Conservation (phyloP, 495 filamentous ascomycete species). For the Podospora anserina region DNA sequence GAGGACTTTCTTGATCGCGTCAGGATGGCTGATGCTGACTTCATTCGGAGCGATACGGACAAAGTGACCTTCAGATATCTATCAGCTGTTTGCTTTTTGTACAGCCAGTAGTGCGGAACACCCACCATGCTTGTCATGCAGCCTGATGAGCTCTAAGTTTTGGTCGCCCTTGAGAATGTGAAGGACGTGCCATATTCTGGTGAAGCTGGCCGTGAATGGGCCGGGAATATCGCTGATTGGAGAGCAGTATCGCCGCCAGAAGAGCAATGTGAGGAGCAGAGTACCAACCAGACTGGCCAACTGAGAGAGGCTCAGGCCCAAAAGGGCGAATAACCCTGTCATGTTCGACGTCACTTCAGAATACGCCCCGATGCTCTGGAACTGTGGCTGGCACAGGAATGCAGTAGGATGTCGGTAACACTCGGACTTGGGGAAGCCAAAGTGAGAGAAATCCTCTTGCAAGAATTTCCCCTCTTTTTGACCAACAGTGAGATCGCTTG, state of each 20-base stretch:
- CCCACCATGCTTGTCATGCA: conserved; percentile 41
- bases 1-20: conserved; percentile 37
- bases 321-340: not conserved
- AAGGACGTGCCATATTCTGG: conserved; percentile 41
- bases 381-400: too few relatives aligned
- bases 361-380: too few relatives aligned
- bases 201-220: conserved; percentile 42
- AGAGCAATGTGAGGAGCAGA: conserved; percentile 11
- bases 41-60: conserved; percentile 51
- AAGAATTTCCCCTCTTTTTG: too few relatives aligned
- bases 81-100: too few relatives aligned
- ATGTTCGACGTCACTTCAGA: too few relatives aligned
- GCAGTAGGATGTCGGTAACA: too few relatives aligned
- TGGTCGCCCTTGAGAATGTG: conserved; percentile 40
- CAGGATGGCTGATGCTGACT: conserved; percentile 48
- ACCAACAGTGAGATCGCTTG: too few relatives aligned
- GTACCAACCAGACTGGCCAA: not conserved
- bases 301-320: not conserved
- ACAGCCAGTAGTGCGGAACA: not conserved
- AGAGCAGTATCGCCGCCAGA: conserved; percentile 26
- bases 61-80: conserved; percentile 31
- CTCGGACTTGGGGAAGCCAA: too few relatives aligned
- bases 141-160: conserved; percentile 35
- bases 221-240: conserved; percentile 36
- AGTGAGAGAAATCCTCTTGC: too few relatives aligned